Conservation (phyloP, 805 yeast genomes). For the Metschnikowia peoriensis region DNA sequence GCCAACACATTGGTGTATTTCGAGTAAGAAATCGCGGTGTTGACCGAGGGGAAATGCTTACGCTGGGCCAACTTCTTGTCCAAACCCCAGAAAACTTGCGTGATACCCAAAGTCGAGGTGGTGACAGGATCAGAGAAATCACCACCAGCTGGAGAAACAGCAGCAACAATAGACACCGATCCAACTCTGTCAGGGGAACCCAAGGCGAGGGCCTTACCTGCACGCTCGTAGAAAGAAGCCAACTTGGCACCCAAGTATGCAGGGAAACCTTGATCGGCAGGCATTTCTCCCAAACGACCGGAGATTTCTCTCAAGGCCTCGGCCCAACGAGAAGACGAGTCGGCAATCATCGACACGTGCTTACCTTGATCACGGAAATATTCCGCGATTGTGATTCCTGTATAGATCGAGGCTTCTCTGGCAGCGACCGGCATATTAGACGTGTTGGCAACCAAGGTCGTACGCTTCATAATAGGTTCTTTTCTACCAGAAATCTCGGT, state of each 20-base stretch:
- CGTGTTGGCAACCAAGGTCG: slow-evolving; percentile 96
- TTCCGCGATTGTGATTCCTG: slow-evolving; percentile 98
- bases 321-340: slow-evolving; percentile 99
- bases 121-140: slow-evolving; percentile 99
- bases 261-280: slow-evolving; percentile 99
- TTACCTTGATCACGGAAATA: slow-evolving; percentile 99
- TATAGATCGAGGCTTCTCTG: slow-evolving; percentile 98
- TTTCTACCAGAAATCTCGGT: slow-evolving; percentile 89
- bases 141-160: slow-evolving; percentile 99
- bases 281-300: slow-evolving; percentile 99
- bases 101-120: slow-evolving; percentile 96
- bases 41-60: slow-evolving; percentile 98
- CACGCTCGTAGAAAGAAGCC: slow-evolving; percentile 99
- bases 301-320: slow-evolving; percentile 99
- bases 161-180: slow-evolving; percentile 98
- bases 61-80: slow-evolving; percentile 99
- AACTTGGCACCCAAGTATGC: slow-evolving; percentile 98
- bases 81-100: slow-evolving; percentile 99
- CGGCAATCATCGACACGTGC: slow-evolving; percentile 99
- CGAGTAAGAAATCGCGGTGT: slow-evolving; percentile 94
- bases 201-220: slow-evolving; percentile 92
- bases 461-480: slow-evolving; percentile 99
- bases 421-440: slow-evolving; percentile 99
- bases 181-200: slow-evolving; percentile 97
- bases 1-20: slow-evolving; percentile 87